Evolutionary conservation across 2,329 filamentous ascomycete genomes (phyloP), one percentile per base, ranked within the genome.

Genomic region (Scedosporium boydii): DNA sequence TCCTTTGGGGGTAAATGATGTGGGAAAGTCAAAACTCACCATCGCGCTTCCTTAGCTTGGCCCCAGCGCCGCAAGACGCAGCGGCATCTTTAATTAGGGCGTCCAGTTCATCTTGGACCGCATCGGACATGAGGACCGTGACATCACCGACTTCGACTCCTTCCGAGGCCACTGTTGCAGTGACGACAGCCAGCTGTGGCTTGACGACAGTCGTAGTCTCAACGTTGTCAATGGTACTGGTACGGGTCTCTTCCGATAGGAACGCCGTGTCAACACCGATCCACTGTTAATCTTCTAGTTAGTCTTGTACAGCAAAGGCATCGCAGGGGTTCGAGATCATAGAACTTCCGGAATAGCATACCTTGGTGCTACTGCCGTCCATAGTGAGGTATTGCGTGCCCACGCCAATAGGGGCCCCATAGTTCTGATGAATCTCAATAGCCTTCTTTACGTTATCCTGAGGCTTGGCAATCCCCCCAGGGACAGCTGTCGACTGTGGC

Each of bases 151-250:
- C 58, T 44, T 60, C 41, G 41, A 60, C 41, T 27, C 58, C 58
- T 48, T 48, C 58, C 29, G 58, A 48, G 34, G 29, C 58, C 58
- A 26, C 41, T 14, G 38, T 60, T 48, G 58, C 58, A 23, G 58
- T 60, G 41, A 16, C 58, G 21, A 60, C 58, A 27, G 58, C 58
- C 21, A 60, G 38, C 58, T 60, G 41, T 26, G 58, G 38, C 41
- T 48, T 60, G 18, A 60, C 58, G 9, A 60, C 58, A 60, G 58
- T 60, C 41, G 58, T 48, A 26, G 58, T 60, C 58, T 60, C 58
- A 12, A 60, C 58, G 27, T 60, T 48, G 41, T 60, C 21, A 29
- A 60, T 29, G 58, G 41, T 60, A 16, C 18, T 60, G 16, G 58
- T 59, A 10, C 58, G 34, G 10, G 34, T 59, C 34, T 42, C 58